These are phyloP conservation scores for Theileria orientalis DNA, from an alignment of 169 alveolate species.

Conservation along the genomic window DNA sequence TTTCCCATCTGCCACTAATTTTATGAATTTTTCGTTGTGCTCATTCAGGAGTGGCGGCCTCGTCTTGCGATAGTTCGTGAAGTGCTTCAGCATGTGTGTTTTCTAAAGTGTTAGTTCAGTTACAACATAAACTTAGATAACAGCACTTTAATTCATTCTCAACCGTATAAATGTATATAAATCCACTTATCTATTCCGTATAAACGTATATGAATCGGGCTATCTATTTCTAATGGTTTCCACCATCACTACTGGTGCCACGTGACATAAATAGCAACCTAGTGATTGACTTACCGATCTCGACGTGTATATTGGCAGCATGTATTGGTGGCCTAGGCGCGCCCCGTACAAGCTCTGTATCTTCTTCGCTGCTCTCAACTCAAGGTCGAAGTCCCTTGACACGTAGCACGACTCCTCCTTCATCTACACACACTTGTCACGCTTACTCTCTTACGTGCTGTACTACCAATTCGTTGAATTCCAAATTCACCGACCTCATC, in stretches of 20 bases:
- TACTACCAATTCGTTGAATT: slow-evolving; percentile 80
- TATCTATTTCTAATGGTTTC: no score
- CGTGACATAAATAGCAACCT: neutral
- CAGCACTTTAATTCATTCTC: no score
- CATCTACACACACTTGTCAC: slow-evolving; percentile 16
- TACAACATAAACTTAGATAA: neutral
- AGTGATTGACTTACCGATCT: slow-evolving; percentile 17
- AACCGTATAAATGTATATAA: neutral
- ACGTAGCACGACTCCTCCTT: slow-evolving; percentile 67
- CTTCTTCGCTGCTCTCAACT: slow-evolving; percentile 42
- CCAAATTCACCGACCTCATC: slow-evolving; percentile 75
- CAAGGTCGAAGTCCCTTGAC: slow-evolving; percentile 58
- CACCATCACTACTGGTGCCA: no score
- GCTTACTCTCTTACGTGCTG: slow-evolving; percentile 65
- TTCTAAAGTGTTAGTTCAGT: slow-evolving; percentile 26
- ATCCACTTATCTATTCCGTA: no score
- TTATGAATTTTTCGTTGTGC: slow-evolving; percentile 4
- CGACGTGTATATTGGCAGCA: slow-evolving; percentile 37
- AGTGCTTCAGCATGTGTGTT: slow-evolving; percentile 27
- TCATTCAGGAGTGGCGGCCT: slow-evolving; percentile 50
- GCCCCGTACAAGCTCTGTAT: slow-evolving; percentile 26
- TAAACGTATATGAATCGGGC: no score
- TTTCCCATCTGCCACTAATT: slow-evolving; percentile 23
- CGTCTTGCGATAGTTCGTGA: slow-evolving; percentile 31
- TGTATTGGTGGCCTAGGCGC: slow-evolving; percentile 31